These are phyloP conservation scores for Debaryomyces udenii DNA, from an alignment of 1,139 yeast genomes.

Conservation along the genomic window DNA sequence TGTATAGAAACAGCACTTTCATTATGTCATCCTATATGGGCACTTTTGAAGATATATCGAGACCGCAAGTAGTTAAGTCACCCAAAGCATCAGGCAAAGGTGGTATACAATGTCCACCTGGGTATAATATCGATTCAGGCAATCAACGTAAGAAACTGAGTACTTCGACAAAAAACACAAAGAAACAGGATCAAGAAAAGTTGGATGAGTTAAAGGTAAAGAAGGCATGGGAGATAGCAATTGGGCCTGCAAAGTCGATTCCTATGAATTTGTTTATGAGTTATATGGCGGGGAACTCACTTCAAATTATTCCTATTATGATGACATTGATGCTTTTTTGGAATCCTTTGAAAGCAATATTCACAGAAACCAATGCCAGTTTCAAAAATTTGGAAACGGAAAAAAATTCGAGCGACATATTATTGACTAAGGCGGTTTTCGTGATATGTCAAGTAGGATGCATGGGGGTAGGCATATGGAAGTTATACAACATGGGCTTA, in stretches of 20 bases:
- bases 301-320: conserved; percentile 88
- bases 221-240: conserved; percentile 88
- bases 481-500: conserved; percentile 84
- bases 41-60: conserved; percentile 1
- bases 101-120: conserved; percentile 4
- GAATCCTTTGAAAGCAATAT: conserved; percentile 75
- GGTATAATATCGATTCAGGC: conserved; percentile 1
- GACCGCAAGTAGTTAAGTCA: background rate
- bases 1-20: too few relatives aligned
- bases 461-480: conserved; percentile 80
- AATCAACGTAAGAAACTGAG: conserved; percentile 2
- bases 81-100: background rate
- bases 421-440: conserved; percentile 38
- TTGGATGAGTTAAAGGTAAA: conserved; percentile 50
- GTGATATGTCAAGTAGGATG: conserved; percentile 65
- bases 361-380: conserved; percentile 51
- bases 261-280: conserved; percentile 92
- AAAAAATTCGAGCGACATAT: conserved; percentile 44
- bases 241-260: conserved; percentile 78
- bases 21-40: background rate
- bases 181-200: conserved; percentile 15
- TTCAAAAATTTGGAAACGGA: conserved; percentile 44
- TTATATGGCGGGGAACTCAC: conserved; percentile 89
- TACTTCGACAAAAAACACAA: background rate
- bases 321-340: conserved; percentile 86